Evolutionary conservation across 768 basidiomycete genomes (phyloP).

Genomic region (Pleurotus giganteus): DNA sequence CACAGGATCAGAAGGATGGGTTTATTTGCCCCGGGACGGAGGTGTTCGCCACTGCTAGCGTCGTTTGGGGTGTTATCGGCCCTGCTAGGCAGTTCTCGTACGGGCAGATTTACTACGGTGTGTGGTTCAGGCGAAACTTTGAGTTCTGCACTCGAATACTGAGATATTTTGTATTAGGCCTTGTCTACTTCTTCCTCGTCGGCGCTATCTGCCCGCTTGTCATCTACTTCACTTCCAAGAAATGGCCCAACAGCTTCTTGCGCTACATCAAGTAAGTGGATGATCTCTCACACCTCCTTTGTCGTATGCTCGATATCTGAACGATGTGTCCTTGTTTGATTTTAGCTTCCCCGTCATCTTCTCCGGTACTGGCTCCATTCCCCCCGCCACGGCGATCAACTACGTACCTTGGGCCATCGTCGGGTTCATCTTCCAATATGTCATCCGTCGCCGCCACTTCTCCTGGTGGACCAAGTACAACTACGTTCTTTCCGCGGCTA

Average conservation of each 20-base stretch:
- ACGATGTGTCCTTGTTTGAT: not conserved
- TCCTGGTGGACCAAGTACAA: slow-evolving; percentile 73
- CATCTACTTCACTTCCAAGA: slow-evolving; percentile 50
- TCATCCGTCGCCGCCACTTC: slow-evolving; percentile 57
- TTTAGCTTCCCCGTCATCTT: slow-evolving; percentile 55
- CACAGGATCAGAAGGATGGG: slow-evolving; percentile 47
- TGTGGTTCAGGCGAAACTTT: not conserved
- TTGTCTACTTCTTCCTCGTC: slow-evolving; percentile 76
- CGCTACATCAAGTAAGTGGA: slow-evolving; percentile 62
- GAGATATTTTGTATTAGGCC: slow-evolving; percentile 26
- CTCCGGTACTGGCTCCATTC: slow-evolving; percentile 57
- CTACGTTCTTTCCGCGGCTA: slow-evolving; percentile 55
- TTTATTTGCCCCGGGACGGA: slow-evolving; percentile 71
- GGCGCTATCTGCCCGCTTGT: slow-evolving; percentile 62
- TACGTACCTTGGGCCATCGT: slow-evolving; percentile 66
- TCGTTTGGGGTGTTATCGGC: slow-evolving; percentile 84
- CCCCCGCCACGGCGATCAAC: slow-evolving; percentile 67
- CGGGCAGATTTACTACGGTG: slow-evolving; percentile 58
- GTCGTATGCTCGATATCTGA: not conserved
- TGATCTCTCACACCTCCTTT: not conserved
- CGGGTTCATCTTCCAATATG: slow-evolving; percentile 65
- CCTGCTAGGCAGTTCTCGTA: slow-evolving; percentile 67
- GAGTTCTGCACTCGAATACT: not conserved
- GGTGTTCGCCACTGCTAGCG: slow-evolving; percentile 77
- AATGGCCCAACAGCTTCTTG: slow-evolving; percentile 61